Percentiles rank a stretch among this genome's conserved stretches.
Evolutionary conservation across 768 basidiomycete species (phyloP).

Genomic region (Lactifluus piperatus): DNA sequence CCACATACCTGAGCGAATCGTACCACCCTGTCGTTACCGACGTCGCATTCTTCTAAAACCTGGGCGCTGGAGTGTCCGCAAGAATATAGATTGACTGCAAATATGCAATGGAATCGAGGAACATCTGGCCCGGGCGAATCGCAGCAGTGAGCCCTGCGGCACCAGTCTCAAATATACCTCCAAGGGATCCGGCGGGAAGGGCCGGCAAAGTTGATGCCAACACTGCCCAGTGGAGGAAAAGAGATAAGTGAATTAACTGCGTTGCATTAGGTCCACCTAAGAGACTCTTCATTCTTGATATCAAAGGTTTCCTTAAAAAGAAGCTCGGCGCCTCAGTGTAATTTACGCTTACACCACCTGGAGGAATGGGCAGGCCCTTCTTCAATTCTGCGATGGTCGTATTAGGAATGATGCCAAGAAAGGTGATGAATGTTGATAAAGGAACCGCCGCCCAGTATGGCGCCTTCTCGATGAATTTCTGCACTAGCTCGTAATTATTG

Average conservation of each 20-base stretch:
- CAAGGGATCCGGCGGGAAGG: not conserved
- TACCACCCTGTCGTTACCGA: not conserved
- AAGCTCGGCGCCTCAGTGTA: not conserved
- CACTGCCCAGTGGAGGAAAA: not conserved
- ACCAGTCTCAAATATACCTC: not conserved
- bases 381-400: not conserved
- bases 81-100: not conserved
- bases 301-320: not conserved
- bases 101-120: not conserved
- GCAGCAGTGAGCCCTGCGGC: not conserved
- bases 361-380: not conserved
- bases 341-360: not conserved
- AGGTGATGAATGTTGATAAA: not conserved
- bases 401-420: not conserved
- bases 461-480: not conserved
- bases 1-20: slow-evolving; percentile 9
- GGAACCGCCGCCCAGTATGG: not conserved
- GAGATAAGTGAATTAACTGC: not conserved
- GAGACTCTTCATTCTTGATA: not conserved
- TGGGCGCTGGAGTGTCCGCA: not conserved
- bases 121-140: not conserved
- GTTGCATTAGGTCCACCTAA: not conserved
- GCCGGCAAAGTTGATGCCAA: not conserved
- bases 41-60: not conserved
- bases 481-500: not conserved